These are phyloP conservation scores for Trichosporon asahii DNA, from an alignment of 1,284 basidiomycete genomes.

Conservation along the genomic window DNA sequence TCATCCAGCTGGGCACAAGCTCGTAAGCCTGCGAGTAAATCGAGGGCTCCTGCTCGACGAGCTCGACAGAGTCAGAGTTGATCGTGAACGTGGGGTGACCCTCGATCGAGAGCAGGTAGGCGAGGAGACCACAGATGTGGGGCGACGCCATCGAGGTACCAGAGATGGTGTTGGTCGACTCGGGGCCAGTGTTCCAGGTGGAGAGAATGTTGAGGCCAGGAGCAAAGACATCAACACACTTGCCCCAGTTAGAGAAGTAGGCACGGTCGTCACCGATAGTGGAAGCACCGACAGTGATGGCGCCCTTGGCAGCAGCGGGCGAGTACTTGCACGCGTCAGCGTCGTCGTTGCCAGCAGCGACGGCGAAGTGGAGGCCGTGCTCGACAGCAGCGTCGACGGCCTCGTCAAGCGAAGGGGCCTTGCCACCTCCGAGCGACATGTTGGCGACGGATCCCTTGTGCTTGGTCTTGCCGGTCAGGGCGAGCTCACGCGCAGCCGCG, in stretches of 20 bases:
- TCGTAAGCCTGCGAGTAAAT: constrained; percentile 53
- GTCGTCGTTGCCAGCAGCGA: constrained; percentile 78
- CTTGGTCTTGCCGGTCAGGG: constrained; percentile 63
- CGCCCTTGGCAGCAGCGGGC: constrained; percentile 68
- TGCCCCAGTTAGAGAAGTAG: constrained; percentile 79
- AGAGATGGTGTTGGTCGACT: constrained; percentile 63
- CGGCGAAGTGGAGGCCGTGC: constrained; percentile 85
- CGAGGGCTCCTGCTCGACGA: constrained; percentile 51
- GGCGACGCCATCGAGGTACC: constrained; percentile 62
- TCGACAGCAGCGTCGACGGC: constrained; percentile 83
- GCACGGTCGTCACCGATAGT: constrained; percentile 77
- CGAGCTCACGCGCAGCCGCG: constrained; percentile 63
- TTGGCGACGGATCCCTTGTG: constrained; percentile 96
- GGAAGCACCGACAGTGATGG: constrained; percentile 82
- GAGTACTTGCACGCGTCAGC: constrained; percentile 69
- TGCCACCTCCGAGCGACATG: constrained; percentile 96
- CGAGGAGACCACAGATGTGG: constrained; percentile 64
- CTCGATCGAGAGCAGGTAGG: constrained; percentile 79
- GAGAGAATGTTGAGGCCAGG: constrained; percentile 78
- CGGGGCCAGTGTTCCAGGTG: constrained; percentile 64
- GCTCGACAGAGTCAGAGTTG: constrained; percentile 33
- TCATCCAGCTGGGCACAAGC: constrained; percentile 45
- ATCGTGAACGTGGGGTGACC: constrained; percentile 60
- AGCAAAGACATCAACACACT: constrained; percentile 77
- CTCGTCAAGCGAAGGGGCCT: constrained; percentile 79